Conservation (phyloP, 2,329 filamentous ascomycete species). For the Fusarium compactum region DNA sequence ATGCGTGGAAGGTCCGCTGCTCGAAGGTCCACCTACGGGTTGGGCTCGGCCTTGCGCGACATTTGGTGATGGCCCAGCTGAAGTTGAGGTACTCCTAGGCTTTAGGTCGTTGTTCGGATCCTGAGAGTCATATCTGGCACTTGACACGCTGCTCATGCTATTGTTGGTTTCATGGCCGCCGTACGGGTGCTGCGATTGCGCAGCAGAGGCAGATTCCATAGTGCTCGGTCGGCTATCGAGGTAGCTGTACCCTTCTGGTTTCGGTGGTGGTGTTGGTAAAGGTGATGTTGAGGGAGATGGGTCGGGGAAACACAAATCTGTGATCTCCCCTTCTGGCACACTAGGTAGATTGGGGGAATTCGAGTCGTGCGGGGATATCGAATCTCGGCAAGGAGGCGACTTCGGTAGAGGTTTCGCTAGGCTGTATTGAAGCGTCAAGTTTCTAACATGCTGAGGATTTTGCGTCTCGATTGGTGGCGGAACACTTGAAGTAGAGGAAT, state of each 20-base stretch:
- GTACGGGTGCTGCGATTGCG: slow-evolving; percentile 55
- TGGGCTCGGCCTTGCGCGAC: slow-evolving; percentile 52
- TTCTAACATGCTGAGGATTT: slow-evolving; percentile 63
- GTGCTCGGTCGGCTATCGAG: slow-evolving; percentile 60
- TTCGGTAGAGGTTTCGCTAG: slow-evolving; percentile 69
- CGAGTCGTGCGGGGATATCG: slow-evolving; percentile 51
- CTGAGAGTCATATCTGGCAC: slow-evolving; percentile 61
- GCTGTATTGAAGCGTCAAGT: slow-evolving; percentile 66
- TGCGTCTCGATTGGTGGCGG: slow-evolving; percentile 36
- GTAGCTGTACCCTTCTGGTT: slow-evolving; percentile 54
- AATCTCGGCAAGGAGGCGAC: slow-evolving; percentile 55
- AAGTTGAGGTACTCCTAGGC: slow-evolving; percentile 65
- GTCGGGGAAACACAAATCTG: slow-evolving; percentile 45
- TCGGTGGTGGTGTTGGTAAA: slow-evolving; percentile 27
- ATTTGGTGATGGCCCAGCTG: slow-evolving; percentile 69
- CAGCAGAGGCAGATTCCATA: slow-evolving; percentile 61
- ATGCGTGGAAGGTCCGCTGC: slow-evolving; percentile 65
- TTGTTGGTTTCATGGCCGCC: slow-evolving; percentile 52
- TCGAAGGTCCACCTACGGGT: slow-evolving; percentile 58
- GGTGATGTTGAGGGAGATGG: slow-evolving; percentile 25
- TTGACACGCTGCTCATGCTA: slow-evolving; percentile 62
- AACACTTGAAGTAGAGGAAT: slow-evolving; percentile 37
- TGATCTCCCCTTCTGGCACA: slow-evolving; percentile 50
- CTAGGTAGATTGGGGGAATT: slow-evolving; percentile 43
- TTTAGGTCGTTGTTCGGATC: slow-evolving; percentile 60